Conservation (phyloP, 2,329 filamentous ascomycete genomes). For the Peltaster fructicola region DNA sequence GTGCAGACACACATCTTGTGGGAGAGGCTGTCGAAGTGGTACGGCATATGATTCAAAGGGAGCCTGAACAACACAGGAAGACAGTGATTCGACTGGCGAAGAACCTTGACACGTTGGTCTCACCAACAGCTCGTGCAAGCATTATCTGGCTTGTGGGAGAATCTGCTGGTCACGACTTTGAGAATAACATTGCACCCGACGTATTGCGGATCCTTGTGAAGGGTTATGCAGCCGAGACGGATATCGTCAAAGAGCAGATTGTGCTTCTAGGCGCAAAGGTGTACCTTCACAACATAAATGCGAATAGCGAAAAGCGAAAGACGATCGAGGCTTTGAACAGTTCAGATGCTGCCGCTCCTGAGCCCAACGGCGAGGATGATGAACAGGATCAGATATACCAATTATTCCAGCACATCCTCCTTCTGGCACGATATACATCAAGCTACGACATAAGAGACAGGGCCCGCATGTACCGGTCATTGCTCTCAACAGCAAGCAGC, state of each 20-base stretch:
- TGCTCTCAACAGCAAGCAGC: constrained; percentile 56
- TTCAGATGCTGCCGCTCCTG: constrained; percentile 4
- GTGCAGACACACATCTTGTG: constrained; percentile 69
- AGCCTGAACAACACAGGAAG: constrained; percentile 59
- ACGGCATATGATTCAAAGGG: constrained; percentile 83
- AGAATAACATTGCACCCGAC: constrained; percentile 83
- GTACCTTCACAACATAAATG: constrained; percentile 73
- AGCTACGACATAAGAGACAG: constrained; percentile 92
- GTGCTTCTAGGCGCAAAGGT: constrained; percentile 89
- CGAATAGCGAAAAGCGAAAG: constrained; percentile 27
- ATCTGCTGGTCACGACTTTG: constrained; percentile 57
- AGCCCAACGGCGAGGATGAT: constrained; percentile 3
- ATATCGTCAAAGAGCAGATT: constrained; percentile 79
- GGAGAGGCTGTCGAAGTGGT: constrained; percentile 91
- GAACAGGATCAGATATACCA: constrained; percentile 41
- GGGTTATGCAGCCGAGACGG: constrained; percentile 67
- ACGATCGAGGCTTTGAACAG: constrained; percentile 12
- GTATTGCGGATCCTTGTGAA: constrained; percentile 77
- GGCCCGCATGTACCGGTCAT: constrained; percentile 68
- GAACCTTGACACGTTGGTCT: constrained; percentile 74
- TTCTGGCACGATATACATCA: constrained; percentile 78
- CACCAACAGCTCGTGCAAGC: constrained; percentile 74
- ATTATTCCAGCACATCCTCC: constrained; percentile 70
- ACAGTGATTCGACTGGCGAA: constrained; percentile 82
- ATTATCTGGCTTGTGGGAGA: constrained; percentile 97